phyloP scores from a whole-genome alignment of 441 rosid genomes.

The Bocquillonia castaneifolia region DNA sequence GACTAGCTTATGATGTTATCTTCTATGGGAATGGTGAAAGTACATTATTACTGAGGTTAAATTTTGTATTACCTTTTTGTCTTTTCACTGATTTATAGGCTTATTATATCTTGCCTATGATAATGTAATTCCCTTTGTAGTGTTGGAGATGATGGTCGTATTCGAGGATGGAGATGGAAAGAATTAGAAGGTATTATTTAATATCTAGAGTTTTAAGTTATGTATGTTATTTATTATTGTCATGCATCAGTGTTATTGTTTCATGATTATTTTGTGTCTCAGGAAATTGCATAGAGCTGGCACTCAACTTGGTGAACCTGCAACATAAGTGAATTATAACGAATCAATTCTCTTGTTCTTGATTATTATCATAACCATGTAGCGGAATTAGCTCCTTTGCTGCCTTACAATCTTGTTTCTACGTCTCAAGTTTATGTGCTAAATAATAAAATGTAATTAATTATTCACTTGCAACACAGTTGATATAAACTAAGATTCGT shows the following conservation, averaged over 20 bases:
- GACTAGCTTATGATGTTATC: slow-evolving; percentile 85
- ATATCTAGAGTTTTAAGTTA: neutral
- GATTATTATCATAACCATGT: too few relatives aligned
- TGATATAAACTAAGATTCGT: too few relatives aligned
- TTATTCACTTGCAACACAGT: too few relatives aligned
- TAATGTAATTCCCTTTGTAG: slow-evolving; percentile 32
- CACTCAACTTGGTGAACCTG: slow-evolving; percentile 67
- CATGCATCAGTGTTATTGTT: neutral
- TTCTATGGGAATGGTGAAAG: slow-evolving; percentile 67
- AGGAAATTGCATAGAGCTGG: slow-evolving; percentile 60
- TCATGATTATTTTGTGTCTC: slow-evolving; percentile 20
- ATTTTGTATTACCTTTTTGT: neutral
- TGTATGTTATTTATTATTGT: neutral
- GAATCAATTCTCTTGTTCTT: neutral
- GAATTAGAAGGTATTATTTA: slow-evolving; percentile 42
- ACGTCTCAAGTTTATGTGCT: too few relatives aligned
- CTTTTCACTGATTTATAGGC: neutral
- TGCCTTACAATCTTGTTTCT: too few relatives aligned
- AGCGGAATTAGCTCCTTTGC: too few relatives aligned
- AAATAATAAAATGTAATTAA: too few relatives aligned
- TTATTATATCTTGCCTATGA: neutral
- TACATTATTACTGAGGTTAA: slow-evolving; percentile 69
- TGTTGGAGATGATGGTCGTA: slow-evolving; percentile 93
- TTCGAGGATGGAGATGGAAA: slow-evolving; percentile 88
- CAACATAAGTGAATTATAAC: slow-evolving; percentile 68